Evolutionary conservation across 352 stramenopile genomes (phyloP).

Genomic region (Pythium scleroteichum): DNA sequence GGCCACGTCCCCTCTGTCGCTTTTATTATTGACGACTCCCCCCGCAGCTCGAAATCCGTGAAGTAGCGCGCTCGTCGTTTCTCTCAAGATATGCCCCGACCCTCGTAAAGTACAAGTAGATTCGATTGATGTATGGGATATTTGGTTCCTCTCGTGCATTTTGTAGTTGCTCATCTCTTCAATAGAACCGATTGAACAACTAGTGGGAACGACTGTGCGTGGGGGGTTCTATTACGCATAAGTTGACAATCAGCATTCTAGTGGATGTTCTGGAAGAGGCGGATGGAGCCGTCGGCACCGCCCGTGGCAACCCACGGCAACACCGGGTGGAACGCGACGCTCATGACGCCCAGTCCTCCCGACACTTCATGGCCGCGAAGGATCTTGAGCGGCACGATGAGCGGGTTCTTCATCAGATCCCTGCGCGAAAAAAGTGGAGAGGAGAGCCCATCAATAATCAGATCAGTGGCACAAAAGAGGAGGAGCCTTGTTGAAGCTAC

Average conservation of each 20-base stretch:
- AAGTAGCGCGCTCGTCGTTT: constrained; percentile 10
- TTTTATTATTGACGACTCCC: constrained; percentile 29
- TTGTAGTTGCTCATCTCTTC: neutral
- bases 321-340: constrained; percentile 96
- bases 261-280: constrained; percentile 98
- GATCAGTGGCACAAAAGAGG: constrained; percentile 4
- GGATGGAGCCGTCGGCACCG: constrained; percentile 94
- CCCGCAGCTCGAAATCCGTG: neutral
- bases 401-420: constrained; percentile 98
- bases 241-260: constrained; percentile 37
- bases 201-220: neutral
- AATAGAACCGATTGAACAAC: neutral
- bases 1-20: constrained; percentile 7
- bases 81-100: constrained; percentile 1
- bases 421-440: constrained; percentile 33
- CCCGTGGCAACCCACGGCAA: constrained; percentile 95
- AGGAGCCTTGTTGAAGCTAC: constrained; percentile 28
- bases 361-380: constrained; percentile 93
- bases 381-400: constrained; percentile 99
- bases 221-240: constrained; percentile 28
- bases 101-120: constrained; percentile 20
- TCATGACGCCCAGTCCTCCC: constrained; percentile 95
- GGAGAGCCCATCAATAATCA: constrained; percentile 5
- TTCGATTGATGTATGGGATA: constrained; percentile 3
- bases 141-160: neutral